Evolutionary conservation across 169 alveolate species (phyloP).

Genomic region (Plasmodium falciparum): DNA sequence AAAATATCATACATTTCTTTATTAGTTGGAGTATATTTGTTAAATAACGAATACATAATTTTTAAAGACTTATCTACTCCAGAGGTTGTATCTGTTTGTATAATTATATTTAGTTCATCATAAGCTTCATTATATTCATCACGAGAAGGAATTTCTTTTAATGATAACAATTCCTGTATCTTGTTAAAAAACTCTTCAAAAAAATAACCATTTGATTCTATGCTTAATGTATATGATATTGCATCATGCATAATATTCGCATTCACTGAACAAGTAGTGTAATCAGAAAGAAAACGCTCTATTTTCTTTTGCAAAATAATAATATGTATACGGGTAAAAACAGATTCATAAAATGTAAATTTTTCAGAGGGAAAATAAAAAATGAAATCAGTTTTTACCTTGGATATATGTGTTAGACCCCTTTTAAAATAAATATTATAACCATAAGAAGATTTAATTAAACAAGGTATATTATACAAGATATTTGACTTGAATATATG

Average conservation of each 20-base stretch:
- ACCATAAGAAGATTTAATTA: slow-evolving; percentile 74
- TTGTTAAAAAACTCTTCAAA: slow-evolving; percentile 48
- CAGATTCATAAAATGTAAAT: slow-evolving; percentile 61
- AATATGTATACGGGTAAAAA: slow-evolving; percentile 66
- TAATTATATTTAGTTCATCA: slow-evolving; percentile 36
- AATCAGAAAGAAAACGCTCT: slow-evolving; percentile 43
- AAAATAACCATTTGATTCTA: slow-evolving; percentile 43
- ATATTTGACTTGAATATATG: slow-evolving; percentile 17
- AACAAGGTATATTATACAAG: slow-evolving; percentile 63
- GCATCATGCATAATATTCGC: slow-evolving; percentile 26
- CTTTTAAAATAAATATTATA: slow-evolving; percentile 67
- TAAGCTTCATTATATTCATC: slow-evolving; percentile 73
- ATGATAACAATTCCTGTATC: slow-evolving; percentile 40
- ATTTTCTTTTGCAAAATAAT: slow-evolving; percentile 46
- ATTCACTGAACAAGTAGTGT: slow-evolving; percentile 52
- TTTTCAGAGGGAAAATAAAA: slow-evolving; percentile 72
- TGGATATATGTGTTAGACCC: slow-evolving; percentile 56
- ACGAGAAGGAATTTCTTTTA: slow-evolving; percentile 33
- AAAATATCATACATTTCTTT: slow-evolving; percentile 55
- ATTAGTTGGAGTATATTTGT: slow-evolving; percentile 56
- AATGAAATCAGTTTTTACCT: slow-evolving; percentile 61
- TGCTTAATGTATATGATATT: slow-evolving; percentile 40
- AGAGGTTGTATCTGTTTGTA: slow-evolving; percentile 9
- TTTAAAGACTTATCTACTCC: slow-evolving; percentile 46
- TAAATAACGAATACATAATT: slow-evolving; percentile 66